Percentiles rank a stretch among this genome's conserved stretches.
Evolutionary conservation across 225 moss, liverwort and hornwort species (phyloP).

Genomic region (Climacium dendroides): DNA sequence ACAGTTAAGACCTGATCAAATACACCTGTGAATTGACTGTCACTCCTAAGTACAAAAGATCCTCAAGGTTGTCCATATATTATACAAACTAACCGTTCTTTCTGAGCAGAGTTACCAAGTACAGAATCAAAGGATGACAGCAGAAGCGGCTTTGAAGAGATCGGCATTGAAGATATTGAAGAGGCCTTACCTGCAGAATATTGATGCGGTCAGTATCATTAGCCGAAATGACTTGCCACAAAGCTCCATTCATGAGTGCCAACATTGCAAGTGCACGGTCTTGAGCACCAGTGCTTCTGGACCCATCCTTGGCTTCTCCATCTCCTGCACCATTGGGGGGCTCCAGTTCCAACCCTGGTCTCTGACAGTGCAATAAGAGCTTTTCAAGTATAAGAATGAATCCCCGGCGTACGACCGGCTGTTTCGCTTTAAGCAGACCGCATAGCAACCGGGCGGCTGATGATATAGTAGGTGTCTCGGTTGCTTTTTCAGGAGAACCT

Average conservation of each 20-base stretch:
- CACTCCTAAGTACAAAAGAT: neutral
- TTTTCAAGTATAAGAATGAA: slow-evolving; percentile 82
- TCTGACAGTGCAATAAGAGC: slow-evolving; percentile 88
- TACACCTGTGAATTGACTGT: neutral
- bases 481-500: slow-evolving; percentile 39
- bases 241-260: slow-evolving; percentile 93
- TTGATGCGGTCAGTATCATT: slow-evolving; percentile 96
- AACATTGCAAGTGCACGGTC: slow-evolving; percentile 94
- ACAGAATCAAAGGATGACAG: neutral
- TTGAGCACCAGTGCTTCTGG: slow-evolving; percentile 59
- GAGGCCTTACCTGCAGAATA: slow-evolving; percentile 55
- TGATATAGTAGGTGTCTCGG: slow-evolving; percentile 58
- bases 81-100: neutral
- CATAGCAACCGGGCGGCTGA: slow-evolving; percentile 88
- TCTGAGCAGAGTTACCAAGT: neutral
- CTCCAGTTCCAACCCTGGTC: slow-evolving; percentile 87
- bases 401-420: slow-evolving; percentile 76
- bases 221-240: slow-evolving; percentile 97
- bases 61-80: neutral
- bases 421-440: slow-evolving; percentile 82
- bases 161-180: neutral
- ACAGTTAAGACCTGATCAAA: neutral
- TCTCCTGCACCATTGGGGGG: slow-evolving; percentile 28
- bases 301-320: slow-evolving; percentile 56
- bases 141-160: neutral